These are phyloP conservation scores for Dactylellina haptotyla DNA, from an alignment of 2,329 filamentous ascomycete genomes.

Conservation along the genomic window DNA sequence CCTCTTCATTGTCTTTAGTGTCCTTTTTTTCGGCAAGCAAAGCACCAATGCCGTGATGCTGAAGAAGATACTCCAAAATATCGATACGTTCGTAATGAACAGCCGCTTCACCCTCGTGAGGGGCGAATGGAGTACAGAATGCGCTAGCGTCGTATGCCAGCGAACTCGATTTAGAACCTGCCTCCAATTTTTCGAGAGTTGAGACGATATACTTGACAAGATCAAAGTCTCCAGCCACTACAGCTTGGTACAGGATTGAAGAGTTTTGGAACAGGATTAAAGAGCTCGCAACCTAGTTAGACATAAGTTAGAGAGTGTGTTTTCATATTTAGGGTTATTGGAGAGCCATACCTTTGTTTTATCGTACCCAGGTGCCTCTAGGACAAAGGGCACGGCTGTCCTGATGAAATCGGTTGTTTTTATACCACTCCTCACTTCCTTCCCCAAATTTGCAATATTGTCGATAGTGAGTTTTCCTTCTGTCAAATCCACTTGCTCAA, in stretches of 20 bases:
- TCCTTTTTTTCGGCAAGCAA: slow-evolving; percentile 54
- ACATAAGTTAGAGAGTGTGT: neutral
- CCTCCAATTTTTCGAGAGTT: slow-evolving; percentile 57
- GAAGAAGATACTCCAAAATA: slow-evolving; percentile 56
- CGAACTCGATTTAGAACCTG: slow-evolving; percentile 60
- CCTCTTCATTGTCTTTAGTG: slow-evolving; percentile 59
- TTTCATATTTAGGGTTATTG: neutral
- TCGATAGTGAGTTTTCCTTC: slow-evolving; percentile 46
- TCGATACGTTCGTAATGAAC: slow-evolving; percentile 52
- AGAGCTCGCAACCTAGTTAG: neutral
- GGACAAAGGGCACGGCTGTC: slow-evolving; percentile 45
- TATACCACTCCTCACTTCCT: slow-evolving; percentile 44
- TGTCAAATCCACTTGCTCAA: slow-evolving; percentile 22
- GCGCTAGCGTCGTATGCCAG: slow-evolving; percentile 63
- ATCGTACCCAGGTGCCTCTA: slow-evolving; percentile 59
- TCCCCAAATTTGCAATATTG: slow-evolving; percentile 32
- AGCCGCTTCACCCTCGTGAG: slow-evolving; percentile 53
- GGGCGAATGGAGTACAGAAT: slow-evolving; percentile 58
- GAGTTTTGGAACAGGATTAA: neutral
- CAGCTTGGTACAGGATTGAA: slow-evolving; percentile 28
- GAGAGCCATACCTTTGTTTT: slow-evolving; percentile 7
- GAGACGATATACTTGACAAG: slow-evolving; percentile 37
- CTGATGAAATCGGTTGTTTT: slow-evolving; percentile 17
- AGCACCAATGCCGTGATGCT: slow-evolving; percentile 53
- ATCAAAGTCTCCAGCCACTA: slow-evolving; percentile 23